Percentiles rank a stretch among this genome's conserved stretches.
Conservation (phyloP, 805 yeast genomes). For the Candida pseudofarinosa region DNA sequence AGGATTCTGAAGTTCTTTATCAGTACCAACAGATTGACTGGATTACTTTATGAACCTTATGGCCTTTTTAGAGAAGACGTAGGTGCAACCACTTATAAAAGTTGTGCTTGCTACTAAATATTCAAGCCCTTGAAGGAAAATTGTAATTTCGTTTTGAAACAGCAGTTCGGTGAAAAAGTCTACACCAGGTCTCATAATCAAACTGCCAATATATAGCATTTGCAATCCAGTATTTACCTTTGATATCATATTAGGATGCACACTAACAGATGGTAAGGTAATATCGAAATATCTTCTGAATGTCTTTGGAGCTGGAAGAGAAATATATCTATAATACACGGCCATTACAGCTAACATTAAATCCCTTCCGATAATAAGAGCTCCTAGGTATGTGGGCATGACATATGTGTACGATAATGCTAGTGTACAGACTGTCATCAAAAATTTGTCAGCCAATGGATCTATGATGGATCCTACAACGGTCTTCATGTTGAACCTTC, state of each 20-base stretch:
- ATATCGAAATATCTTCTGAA: constrained; percentile 72
- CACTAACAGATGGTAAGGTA: constrained; percentile 75
- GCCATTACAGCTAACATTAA: constrained; percentile 68
- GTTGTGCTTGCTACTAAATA: constrained; percentile 54
- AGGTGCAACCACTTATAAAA: constrained; percentile 70
- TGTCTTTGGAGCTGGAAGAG: constrained; percentile 75
- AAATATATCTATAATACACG: constrained; percentile 61
- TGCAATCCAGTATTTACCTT: constrained; percentile 89
- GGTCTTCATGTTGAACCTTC: constrained; percentile 70
- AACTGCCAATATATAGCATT: constrained; percentile 74
- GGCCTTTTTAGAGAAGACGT: constrained; percentile 66
- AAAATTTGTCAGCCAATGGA: constrained; percentile 90
- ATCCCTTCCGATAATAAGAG: constrained; percentile 81
- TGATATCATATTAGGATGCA: constrained; percentile 81
- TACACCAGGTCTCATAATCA: constrained; percentile 32
- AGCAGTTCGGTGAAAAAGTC: constrained; percentile 16
- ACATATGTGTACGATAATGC: constrained; percentile 64
- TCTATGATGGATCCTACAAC: constrained; percentile 88
- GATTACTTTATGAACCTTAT: constrained; percentile 45
- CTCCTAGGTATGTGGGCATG: constrained; percentile 65
- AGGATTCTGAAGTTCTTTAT: constrained; percentile 11
- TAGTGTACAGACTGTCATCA: constrained; percentile 82
- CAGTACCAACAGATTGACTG: constrained; percentile 6
- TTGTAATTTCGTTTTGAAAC: constrained; percentile 7
- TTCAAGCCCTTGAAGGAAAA: constrained; percentile 22